Evolutionary conservation across 192 early-diverging fungal genomes (phyloP).

Genomic region (Chytriomyces confervae): DNA sequence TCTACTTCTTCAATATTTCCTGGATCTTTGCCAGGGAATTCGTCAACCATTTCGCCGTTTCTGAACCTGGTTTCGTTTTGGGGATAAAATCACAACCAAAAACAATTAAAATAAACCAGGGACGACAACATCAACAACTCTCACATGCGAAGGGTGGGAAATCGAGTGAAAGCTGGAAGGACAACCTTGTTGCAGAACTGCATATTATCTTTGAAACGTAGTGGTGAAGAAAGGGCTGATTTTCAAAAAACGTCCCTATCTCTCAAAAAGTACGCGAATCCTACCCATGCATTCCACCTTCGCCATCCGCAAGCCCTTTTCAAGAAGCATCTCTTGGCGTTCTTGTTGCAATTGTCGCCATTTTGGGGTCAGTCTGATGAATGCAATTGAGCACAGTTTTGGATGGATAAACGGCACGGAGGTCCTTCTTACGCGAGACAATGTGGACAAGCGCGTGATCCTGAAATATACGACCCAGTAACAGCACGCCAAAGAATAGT

Average conservation of each 20-base stretch:
- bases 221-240: too few species aligned
- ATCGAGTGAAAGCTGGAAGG: background rate
- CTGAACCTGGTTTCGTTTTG: too few species aligned
- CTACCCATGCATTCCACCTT: slow-evolving; percentile 20
- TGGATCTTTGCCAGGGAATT: background rate
- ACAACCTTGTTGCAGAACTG: background rate
- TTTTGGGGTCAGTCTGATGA: slow-evolving; percentile 20
- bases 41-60: background rate
- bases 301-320: background rate
- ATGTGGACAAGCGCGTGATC: slow-evolving; percentile 6
- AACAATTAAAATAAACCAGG: background rate
- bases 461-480: background rate
- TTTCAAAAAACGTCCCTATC: too few species aligned
- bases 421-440: background rate
- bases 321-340: slow-evolving; percentile 1
- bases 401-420: background rate
- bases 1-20: background rate
- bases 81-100: background rate
- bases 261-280: background rate
- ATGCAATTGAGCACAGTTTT: background rate
- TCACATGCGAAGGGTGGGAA: background rate
- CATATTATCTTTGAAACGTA: background rate
- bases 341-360: slow-evolving; percentile 11
- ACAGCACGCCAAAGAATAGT: background rate
- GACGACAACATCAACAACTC: too few species aligned